Base-by-base conservation (phyloP, 2,329 filamentous ascomycete genomes). In the Colletotrichum incanum region DNA sequence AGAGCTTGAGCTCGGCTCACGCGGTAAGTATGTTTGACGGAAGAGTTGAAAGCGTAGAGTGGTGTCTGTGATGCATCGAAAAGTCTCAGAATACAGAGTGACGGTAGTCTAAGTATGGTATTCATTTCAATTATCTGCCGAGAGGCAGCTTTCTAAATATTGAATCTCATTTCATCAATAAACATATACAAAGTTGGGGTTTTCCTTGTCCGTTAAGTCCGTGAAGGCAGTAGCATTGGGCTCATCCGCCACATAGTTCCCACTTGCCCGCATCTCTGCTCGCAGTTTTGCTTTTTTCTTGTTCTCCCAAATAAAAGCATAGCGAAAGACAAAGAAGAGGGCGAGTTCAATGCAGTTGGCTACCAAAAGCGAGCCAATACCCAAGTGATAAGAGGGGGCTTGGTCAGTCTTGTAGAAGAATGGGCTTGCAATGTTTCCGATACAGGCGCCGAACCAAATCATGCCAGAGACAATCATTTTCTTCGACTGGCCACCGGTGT, bases 381-480 rank as follows among this genome's bases (percentile, higher is more conserved):
- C 85, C 0, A 82, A 77, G 16, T 75, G 77, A 34, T 85, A 85
- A 5, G 78, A 78, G 5, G 82, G 84, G 3, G 84, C 82, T 74
- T 92, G 88, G n/a, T 83, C 76, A 0, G 84, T 80, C 62, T 86
- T 86, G 79, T 91, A 92, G 80, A 92, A 91, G 79, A 91, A 91
- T 0, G 90, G 90, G 0, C 89, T 87, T 5, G 85, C 86, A 52
- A 92, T 90, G 75, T 92, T 91, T 6, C 89, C 90, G 1, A 87
- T 84, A 75, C 89, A 91, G 67, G 88, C 88, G 0, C 88, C 89
- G 12, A 91, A 82, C 80, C 90, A 91, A 2, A 91, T 83, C 68
- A 90, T 86, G 1, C 87, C 89, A 28, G 90, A 90, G n/a, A 89
- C 89, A 34, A 91, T 87, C 56, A 91, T 89, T 77, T 92, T 91